Conservation (phyloP, 2,329 filamentous ascomycete genomes). For the Pseudodiploospora longispora region DNA sequence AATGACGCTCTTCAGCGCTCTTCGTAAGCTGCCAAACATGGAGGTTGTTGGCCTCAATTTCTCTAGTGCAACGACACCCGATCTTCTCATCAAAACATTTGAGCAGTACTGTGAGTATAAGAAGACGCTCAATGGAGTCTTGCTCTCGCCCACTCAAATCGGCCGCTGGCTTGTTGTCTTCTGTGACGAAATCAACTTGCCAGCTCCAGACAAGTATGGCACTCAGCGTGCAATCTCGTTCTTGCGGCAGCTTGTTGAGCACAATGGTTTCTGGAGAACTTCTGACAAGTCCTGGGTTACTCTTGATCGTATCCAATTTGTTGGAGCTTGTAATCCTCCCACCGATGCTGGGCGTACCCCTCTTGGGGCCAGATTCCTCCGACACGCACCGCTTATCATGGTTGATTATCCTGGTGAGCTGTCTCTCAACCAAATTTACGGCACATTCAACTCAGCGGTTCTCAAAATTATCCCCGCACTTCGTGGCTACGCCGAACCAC, state of each 20-base stretch:
- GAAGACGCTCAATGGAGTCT: conserved; percentile 93
- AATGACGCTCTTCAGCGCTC: conserved; percentile 97
- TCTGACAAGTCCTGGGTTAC: conserved; percentile 97
- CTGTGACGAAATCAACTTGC: conserved; percentile 99
- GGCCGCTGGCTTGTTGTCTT: conserved; percentile 97
- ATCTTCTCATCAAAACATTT: conserved; percentile 97
- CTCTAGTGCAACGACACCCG: conserved; percentile 95
- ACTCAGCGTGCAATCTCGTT: conserved; percentile 97
- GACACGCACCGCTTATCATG: conserved; percentile 98
- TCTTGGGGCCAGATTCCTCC: conserved; percentile 85
- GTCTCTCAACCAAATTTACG: conserved; percentile 94
- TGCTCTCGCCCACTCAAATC: conserved; percentile 92
- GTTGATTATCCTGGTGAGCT: conserved; percentile 96
- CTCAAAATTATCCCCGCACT: conserved; percentile 94
- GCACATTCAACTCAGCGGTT: conserved; percentile 92
- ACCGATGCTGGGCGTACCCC: conserved; percentile 95
- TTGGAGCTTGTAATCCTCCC: conserved; percentile 96
- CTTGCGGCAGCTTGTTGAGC: conserved; percentile 91
- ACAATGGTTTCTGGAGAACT: conserved; percentile 98
- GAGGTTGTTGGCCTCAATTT: conserved; percentile 99
- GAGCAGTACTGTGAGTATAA: conserved; percentile 99
- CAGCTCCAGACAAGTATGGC: conserved; percentile 93
- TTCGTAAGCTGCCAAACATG: conserved; percentile 96
- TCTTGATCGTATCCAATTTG: conserved; percentile 95
- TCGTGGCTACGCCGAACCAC: conserved; percentile 87